Evolutionary conservation across 352 stramenopile genomes (phyloP).

Genomic region (Pythium oligandrum): DNA sequence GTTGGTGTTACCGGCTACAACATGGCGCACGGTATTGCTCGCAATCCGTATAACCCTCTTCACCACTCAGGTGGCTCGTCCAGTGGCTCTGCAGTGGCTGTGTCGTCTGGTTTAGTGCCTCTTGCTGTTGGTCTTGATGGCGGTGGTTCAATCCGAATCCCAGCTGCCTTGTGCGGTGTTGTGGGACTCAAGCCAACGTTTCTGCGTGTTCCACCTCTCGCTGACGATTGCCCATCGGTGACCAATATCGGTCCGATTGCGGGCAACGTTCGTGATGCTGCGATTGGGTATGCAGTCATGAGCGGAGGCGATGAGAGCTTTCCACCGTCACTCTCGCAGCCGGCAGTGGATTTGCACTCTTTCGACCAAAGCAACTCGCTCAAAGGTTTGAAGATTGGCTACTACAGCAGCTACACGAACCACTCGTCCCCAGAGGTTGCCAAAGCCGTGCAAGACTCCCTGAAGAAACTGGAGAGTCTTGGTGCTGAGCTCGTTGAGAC

Average conservation of each 20-base stretch:
- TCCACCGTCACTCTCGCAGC: constrained; percentile 42
- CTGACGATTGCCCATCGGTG: constrained; percentile 53
- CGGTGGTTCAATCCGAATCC: constrained; percentile 89
- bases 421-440: constrained; percentile 64
- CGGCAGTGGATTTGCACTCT: constrained; percentile 35
- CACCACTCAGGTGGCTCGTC: constrained; percentile 90
- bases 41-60: constrained; percentile 83
- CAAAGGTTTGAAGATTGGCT: constrained; percentile 65
- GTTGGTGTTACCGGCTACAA: constrained; percentile 74
- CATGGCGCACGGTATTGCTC: constrained; percentile 59
- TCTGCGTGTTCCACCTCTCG: constrained; percentile 57
- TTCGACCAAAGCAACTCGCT: constrained; percentile 64
- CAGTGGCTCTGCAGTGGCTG: constrained; percentile 83
- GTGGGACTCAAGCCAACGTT: constrained; percentile 89
- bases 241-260: constrained; percentile 80
- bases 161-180: constrained; percentile 82
- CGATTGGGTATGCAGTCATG: constrained; percentile 83
- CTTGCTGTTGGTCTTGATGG: constrained; percentile 85
- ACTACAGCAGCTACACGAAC: constrained; percentile 72
- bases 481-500: constrained; percentile 77
- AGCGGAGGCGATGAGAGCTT: constrained; percentile 48
- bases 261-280: constrained; percentile 66
- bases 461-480: constrained; percentile 42
- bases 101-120: constrained; percentile 85
- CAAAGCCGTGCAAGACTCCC: constrained; percentile 30